Conservation (phyloP, 2,329 filamentous ascomycete species). For the Epichloe gansuensis region DNA sequence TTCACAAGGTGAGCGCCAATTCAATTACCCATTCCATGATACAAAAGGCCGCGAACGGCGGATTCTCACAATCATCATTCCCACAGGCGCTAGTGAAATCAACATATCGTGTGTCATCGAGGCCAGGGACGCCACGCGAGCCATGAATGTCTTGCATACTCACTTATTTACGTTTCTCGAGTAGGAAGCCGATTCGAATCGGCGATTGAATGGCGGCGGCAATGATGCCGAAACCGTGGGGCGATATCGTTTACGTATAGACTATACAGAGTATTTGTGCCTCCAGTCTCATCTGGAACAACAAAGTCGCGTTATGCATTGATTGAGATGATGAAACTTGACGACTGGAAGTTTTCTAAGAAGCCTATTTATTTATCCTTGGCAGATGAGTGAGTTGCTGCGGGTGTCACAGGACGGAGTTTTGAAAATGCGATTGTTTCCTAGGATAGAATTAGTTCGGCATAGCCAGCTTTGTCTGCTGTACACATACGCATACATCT, state of each 20-base stretch:
- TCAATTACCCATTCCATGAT: background rate
- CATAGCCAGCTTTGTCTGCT: background rate
- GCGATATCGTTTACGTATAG: background rate
- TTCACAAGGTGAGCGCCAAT: slow-evolving; percentile 60
- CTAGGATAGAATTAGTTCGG: background rate
- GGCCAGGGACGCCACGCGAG: slow-evolving; percentile 76
- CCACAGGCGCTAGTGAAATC: slow-evolving; percentile 83
- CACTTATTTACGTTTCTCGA: slow-evolving; percentile 95
- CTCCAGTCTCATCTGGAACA: background rate
- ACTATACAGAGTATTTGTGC: background rate
- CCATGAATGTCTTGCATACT: slow-evolving; percentile 92
- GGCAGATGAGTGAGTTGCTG: background rate
- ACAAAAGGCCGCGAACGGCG: background rate
- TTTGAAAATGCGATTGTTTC: background rate
- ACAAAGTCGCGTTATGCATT: background rate
- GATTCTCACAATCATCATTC: background rate
- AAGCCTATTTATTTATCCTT: background rate
- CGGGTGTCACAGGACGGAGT: background rate
- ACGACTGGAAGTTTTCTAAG: background rate
- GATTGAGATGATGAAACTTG: background rate
- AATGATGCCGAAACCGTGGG: background rate
- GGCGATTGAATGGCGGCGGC: too few relatives aligned
- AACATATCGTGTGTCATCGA: slow-evolving; percentile 98
- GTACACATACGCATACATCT: too few relatives aligned
- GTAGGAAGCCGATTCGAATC: slow-evolving; percentile 19